Evolutionary conservation across 73 alveolate species (phyloP).

Genomic region (Paramecium biaurelia): DNA sequence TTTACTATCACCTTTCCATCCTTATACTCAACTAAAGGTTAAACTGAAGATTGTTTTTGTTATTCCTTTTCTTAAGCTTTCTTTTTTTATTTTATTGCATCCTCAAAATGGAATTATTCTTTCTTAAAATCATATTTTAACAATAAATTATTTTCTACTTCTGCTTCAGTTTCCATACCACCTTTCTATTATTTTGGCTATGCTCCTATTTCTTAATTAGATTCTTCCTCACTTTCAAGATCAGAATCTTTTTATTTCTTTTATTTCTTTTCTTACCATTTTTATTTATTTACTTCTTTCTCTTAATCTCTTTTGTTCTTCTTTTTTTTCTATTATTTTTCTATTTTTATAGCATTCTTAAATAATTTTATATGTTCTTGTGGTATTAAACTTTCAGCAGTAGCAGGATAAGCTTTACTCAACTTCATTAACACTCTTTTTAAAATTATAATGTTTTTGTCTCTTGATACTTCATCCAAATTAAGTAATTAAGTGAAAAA

Average conservation of each 20-base stretch:
- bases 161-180: conserved; percentile 44
- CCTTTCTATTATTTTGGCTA: not conserved
- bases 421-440: conserved; percentile 39
- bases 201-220: not conserved
- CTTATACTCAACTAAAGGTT: conserved; percentile 41
- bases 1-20: conserved; percentile 54
- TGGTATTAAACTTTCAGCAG: conserved; percentile 27
- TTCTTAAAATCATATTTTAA: conserved; percentile 48
- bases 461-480: conserved; percentile 46
- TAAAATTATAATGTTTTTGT: conserved; percentile 33
- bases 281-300: not conserved
- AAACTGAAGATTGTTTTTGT: not conserved
- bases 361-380: conserved; percentile 46
- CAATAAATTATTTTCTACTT: conserved; percentile 44
- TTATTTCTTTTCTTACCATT: not conserved
- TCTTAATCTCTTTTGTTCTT: not conserved
- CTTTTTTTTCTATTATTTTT: conserved; percentile 38
- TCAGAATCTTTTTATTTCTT: conserved; percentile 36
- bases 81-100: not conserved
- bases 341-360: conserved; percentile 39
- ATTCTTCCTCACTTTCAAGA: not conserved
- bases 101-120: conserved; percentile 52
- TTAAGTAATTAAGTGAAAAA: not conserved
- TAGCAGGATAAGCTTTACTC: not conserved
- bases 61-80: not conserved